These are phyloP conservation scores for Geum urbanum DNA, from an alignment of 306 rosid genomes.

Conservation along the genomic window DNA sequence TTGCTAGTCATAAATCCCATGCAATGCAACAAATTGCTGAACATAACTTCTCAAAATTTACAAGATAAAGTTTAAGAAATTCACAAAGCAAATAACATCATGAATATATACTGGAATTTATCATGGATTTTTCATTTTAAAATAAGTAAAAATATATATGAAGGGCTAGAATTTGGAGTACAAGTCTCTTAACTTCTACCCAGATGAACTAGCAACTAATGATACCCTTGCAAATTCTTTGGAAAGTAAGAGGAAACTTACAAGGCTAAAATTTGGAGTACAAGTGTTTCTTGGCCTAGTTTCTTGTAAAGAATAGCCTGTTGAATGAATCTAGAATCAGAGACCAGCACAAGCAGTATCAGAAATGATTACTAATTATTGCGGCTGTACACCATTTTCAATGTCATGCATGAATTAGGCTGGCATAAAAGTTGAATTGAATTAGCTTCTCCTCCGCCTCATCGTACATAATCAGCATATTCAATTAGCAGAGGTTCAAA, in stretches of 20 bases:
- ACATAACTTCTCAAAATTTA: not conserved
- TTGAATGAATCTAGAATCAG: conserved; percentile 26
- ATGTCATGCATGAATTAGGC: not conserved
- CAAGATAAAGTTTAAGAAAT: not conserved
- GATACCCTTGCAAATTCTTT: not conserved
- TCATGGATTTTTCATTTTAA: not conserved
- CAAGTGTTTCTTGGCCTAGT: conserved; percentile 93
- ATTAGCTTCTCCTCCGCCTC: not conserved
- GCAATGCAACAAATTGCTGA: not conserved
- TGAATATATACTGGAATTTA: not conserved
- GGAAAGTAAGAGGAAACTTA: conserved; percentile 43
- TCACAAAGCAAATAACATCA: not conserved
- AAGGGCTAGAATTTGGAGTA: not conserved
- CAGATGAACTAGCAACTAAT: not conserved
- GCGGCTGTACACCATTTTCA: conserved; percentile 3
- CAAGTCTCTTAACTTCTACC: too few relatives aligned
- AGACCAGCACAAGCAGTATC: conserved; percentile 12
- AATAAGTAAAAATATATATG: not conserved
- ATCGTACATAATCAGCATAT: conserved; percentile 15
- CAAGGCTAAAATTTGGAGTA: conserved; percentile 95
- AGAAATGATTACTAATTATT: conserved; percentile 5
- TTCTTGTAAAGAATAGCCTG: conserved; percentile 95
- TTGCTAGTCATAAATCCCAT: conserved; percentile 1
- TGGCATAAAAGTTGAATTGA: not conserved
- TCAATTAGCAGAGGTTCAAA: conserved; percentile 11